Conservation (phyloP, 495 filamentous ascomycete genomes). For the Hypoxylon subgilvum region DNA sequence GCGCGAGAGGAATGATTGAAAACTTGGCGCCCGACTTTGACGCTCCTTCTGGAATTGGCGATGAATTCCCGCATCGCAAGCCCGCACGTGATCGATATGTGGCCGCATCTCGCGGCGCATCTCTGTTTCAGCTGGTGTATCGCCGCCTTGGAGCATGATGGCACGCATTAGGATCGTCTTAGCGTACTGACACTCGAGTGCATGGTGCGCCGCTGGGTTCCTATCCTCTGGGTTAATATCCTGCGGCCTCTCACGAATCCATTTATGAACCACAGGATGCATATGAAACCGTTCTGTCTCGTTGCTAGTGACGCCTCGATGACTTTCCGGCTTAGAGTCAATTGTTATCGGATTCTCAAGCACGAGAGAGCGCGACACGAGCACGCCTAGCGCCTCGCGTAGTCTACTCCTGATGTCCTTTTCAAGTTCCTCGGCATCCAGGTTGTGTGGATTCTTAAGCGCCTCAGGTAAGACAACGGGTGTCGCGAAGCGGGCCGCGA, state of each 20-base stretch:
- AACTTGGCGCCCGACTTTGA: too few species aligned
- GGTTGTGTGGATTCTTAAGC: constrained; percentile 10
- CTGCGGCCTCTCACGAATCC: constrained; percentile 45
- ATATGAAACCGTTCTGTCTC: constrained; percentile 46
- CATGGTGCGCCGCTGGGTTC: constrained; percentile 50
- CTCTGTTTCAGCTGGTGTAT: constrained; percentile 10
- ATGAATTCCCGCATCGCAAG: constrained; percentile 4
- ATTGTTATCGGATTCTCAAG: too few species aligned
- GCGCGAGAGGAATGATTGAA: too few species aligned
- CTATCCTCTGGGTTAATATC: too few species aligned
- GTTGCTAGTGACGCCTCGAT: too few species aligned
- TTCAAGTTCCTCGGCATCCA: not conserved
- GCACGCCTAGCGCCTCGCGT: constrained; percentile 25
- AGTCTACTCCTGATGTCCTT: not conserved
- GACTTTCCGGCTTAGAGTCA: too few species aligned
- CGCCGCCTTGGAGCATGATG: constrained; percentile 1
- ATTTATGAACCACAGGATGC: constrained; percentile 49
- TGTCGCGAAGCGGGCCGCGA: too few species aligned
- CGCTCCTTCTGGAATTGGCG: not conserved
- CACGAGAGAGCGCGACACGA: too few species aligned
- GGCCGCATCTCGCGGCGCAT: constrained; percentile 32
- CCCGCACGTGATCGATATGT: constrained; percentile 36
- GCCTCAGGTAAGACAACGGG: not conserved
- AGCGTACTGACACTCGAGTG: constrained; percentile 44
- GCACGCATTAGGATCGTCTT: constrained; percentile 28